phyloP scores from a whole-genome alignment of 2,329 filamentous ascomycete species.

The Penicillium sp. region DNA sequence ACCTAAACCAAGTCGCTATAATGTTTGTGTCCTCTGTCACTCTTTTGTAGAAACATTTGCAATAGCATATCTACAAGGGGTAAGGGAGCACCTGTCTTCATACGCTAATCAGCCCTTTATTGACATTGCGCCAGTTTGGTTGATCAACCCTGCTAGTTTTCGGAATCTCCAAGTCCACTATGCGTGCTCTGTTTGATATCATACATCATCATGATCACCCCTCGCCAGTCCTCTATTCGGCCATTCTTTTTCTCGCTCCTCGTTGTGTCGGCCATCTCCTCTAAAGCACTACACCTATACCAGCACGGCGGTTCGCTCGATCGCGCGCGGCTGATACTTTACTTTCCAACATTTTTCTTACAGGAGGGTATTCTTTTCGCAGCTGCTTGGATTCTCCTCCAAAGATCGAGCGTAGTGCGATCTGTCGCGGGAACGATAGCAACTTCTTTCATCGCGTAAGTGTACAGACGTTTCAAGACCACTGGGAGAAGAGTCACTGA shows the following conservation, averaged over 20 bases:
- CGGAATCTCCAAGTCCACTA: background rate
- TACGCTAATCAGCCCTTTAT: background rate
- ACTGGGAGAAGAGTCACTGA: background rate
- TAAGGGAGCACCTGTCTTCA: background rate
- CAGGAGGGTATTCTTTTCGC: conserved; percentile 26
- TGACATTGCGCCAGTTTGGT: background rate
- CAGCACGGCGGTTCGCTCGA: conserved; percentile 26
- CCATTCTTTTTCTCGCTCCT: conserved; percentile 28
- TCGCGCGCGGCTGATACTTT: conserved; percentile 21
- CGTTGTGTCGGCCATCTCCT: conserved; percentile 23
- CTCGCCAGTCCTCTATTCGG: conserved; percentile 22
- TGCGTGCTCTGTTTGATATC: background rate
- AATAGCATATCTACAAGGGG: background rate
- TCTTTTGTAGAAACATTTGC: background rate
- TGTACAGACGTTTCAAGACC: background rate
- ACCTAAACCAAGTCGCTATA: background rate
- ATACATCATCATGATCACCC: conserved; percentile 18
- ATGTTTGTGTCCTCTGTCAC: background rate
- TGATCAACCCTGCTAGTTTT: background rate
- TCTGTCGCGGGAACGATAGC: conserved; percentile 16
- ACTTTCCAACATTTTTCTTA: conserved; percentile 33
- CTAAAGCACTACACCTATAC: conserved; percentile 29
- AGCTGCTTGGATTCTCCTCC: conserved; percentile 22
- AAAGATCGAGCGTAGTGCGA: conserved; percentile 15
- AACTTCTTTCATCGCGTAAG: conserved; percentile 24